Percentiles rank a stretch among this genome's conserved stretches.
phyloP scores from a whole-genome alignment of 768 basidiomycete species.

The Boletellus ananiceps region DNA sequence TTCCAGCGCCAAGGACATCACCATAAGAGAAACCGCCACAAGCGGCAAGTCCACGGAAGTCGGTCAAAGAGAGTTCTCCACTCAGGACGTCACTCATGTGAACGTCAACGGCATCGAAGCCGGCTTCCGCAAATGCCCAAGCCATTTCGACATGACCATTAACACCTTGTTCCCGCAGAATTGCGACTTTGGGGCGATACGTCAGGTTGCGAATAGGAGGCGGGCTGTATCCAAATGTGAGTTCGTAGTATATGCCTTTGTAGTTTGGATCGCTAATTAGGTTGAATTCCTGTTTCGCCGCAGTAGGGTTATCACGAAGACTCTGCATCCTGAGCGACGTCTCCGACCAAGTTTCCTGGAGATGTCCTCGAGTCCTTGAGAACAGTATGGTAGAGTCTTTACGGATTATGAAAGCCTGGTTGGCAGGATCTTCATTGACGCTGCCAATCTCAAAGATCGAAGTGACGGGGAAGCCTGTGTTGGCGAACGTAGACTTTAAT shows the following conservation, averaged over 20 bases:
- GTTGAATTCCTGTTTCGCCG: slow-evolving; percentile 78
- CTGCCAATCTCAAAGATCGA: slow-evolving; percentile 77
- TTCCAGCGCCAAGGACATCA: slow-evolving; percentile 95
- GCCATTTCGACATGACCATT: slow-evolving; percentile 99
- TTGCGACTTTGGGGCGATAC: slow-evolving; percentile 81
- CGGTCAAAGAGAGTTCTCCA: slow-evolving; percentile 53
- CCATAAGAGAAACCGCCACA: slow-evolving; percentile 99
- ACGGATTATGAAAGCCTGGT: slow-evolving; percentile 63
- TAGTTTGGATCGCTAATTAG: slow-evolving; percentile 58
- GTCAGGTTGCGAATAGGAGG: slow-evolving; percentile 37
- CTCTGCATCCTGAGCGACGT: slow-evolving; percentile 92
- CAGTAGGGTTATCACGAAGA: slow-evolving; percentile 75
- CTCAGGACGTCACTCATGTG: slow-evolving; percentile 97
- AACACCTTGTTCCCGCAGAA: slow-evolving; percentile 96
- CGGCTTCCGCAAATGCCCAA: slow-evolving; percentile 91
- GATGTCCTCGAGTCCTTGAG: slow-evolving; percentile 55
- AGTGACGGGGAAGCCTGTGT: slow-evolving; percentile 69
- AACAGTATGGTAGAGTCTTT: slow-evolving; percentile 51
- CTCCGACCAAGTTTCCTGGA: slow-evolving; percentile 90
- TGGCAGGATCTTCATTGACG: slow-evolving; percentile 48
- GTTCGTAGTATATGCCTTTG: slow-evolving; percentile 70
- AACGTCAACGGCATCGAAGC: slow-evolving; percentile 93
- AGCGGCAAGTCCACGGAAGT: slow-evolving; percentile 87
- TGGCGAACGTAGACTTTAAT: slow-evolving; percentile 57
- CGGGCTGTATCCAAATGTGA: slow-evolving; percentile 47